Evolutionary conservation across 495 filamentous ascomycete species (phyloP), one percentile per base, ranked within the genome.

Genomic region (Xylaria longipes): DNA sequence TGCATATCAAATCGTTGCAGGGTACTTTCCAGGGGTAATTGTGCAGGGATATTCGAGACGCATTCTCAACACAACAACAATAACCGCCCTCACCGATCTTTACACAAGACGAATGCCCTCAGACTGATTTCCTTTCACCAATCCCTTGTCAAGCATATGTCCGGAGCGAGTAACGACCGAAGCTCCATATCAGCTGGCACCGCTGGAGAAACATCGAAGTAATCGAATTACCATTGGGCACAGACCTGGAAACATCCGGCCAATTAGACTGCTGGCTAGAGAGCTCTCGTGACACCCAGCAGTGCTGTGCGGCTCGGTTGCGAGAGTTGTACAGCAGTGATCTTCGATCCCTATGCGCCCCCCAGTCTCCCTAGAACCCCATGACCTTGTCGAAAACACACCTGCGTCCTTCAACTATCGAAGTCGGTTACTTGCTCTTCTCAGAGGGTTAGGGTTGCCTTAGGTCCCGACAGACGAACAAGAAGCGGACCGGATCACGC

Each of bases 41-140:
- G 22, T 29, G 71, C 77, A 79, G 75, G 77, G 77, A 68, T 73
- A n/a, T 76, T 81, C 79, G 81, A 86, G 82, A 86, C 83, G 58
- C 79, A 82, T 77, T 80, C 79, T 82, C 81, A 82, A 83, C 82
- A 80, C 71, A 76, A 76, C 41, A 48, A 7, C 52, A 72, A 78
- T 75, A 76, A 60, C 71, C 71, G 70, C 73, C 57, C 71, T 77
- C 69, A 79, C 74, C 74, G 77, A 76, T 74, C 75, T 75, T 75
- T 74, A 72, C 72, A 72, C 71, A 70, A 70, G 27, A 63, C 71
- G 73, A 75, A 73, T 72, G 62, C 74, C 66, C 48, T 73, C 72
- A 69, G 68, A 79, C 70, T 60, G 50, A 56, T 74, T 72, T 77
- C 73, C 64, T 74, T 71, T 22, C 69, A 73, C 70, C 73, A 75